Base-by-base conservation (phyloP, 2,329 filamentous ascomycete species). In the Aspergillus eucalypticola region DNA sequence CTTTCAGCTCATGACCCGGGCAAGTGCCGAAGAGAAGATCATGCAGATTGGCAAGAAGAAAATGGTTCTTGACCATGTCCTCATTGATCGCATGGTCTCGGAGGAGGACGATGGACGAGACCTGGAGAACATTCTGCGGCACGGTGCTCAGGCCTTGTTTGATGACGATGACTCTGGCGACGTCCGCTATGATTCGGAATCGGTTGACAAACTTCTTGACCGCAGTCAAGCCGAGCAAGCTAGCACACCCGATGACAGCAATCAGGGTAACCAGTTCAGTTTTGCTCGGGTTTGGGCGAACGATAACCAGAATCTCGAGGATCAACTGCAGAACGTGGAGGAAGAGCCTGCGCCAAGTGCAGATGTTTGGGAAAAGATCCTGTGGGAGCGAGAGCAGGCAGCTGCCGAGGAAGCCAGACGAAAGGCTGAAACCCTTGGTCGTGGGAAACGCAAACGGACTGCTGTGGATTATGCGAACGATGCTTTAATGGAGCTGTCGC, bases 21-120 rank as follows among this genome's bases (percentile, higher is more conserved):
- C 89, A 42, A 94, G 89, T 27, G 92, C 90, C 0, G 95, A 99
- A 73, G 95, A 99, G 77, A 93, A 94, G 72, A 98, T 99, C 57
- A 90, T 98, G 81, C 91, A 97, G 73, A 92, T 96, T 67, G 95
- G 95, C 5, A 90, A 92, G 68, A 96, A 91, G 77, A 99, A 99
- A 79, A 92, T 99, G 87, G 92, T 92, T 0, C 84, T 99, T 0
- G 95, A 99, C 69, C 93, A 98, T 74, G 90, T 95, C 1, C 84
- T 99, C 19, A 97, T 99, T 61, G 93, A 98, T 73, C 89, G 87
- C 56, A 92, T 99, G 86, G 91, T 93, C 59, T 86, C 87, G 2
- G 88, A 93, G n/a, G 90, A 95, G 49, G 86, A 94, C 39, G 87
- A 86, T 8, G 87, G 88, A 7, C 83, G 90, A 61, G 92, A 98